Conservation (phyloP, 108 stramenopile species). For the Nitzschia sp. region DNA sequence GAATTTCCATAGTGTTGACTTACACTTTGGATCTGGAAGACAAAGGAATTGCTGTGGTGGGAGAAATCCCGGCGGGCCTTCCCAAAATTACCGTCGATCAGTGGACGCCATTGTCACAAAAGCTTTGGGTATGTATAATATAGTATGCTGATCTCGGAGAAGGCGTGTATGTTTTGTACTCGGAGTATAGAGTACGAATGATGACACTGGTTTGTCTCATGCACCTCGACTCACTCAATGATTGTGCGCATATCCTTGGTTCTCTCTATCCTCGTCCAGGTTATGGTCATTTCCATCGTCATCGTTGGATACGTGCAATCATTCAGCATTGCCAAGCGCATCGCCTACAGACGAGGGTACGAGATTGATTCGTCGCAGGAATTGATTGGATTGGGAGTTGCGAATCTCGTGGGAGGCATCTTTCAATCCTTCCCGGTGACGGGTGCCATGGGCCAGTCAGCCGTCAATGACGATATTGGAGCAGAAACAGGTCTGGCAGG, state of each 20-base stretch:
- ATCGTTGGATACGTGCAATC: conserved; percentile 76
- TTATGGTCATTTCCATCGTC: conserved; percentile 40
- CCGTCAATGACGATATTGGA: conserved; percentile 66
- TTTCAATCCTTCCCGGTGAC: conserved; percentile 63
- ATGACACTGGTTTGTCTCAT: too few species aligned
- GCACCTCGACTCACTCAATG: too few species aligned
- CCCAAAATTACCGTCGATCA: conserved; percentile 37
- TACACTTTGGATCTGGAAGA: conserved; percentile 32
- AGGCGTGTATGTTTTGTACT: too few species aligned
- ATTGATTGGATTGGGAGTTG: conserved; percentile 68
- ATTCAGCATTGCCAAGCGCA: conserved; percentile 69
- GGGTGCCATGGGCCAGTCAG: conserved; percentile 65
- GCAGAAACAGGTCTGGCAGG: conserved; percentile 59
- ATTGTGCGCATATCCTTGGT: too few species aligned
- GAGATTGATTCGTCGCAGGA: conserved; percentile 70
- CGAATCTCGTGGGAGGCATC: conserved; percentile 66
- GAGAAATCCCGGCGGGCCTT: conserved; percentile 57
- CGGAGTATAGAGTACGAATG: too few species aligned
- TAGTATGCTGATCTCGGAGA: too few species aligned
- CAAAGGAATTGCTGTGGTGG: conserved; percentile 58
- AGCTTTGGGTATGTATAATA: too few species aligned
- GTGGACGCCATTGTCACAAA: conserved; percentile 16
- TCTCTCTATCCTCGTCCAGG: conserved; percentile 34
- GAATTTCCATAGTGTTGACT: conserved; percentile 41
- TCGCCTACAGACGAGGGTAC: conserved; percentile 61